Conservation (phyloP, 108 stramenopile species). For the Cyclotella atomus region DNA sequence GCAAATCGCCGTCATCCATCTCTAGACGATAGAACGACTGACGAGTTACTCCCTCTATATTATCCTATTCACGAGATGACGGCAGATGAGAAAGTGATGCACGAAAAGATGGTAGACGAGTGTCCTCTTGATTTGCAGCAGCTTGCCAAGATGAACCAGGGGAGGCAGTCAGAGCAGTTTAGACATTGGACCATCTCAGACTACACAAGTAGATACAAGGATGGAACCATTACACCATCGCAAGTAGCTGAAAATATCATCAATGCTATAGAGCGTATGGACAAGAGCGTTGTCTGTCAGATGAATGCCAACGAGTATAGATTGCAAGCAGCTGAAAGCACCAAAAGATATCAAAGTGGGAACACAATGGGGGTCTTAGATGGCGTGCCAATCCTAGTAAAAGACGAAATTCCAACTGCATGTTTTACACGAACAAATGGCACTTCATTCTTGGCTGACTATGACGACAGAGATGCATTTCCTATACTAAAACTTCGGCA, state of each 20-base stretch:
- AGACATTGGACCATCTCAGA: slow-evolving; percentile 37
- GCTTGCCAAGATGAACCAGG: background rate
- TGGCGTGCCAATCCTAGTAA: slow-evolving; percentile 65
- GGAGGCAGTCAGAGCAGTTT: slow-evolving; percentile 11
- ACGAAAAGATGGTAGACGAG: slow-evolving; percentile 16
- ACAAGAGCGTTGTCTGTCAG: slow-evolving; percentile 16
- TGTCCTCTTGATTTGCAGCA: slow-evolving; percentile 6
- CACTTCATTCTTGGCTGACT: slow-evolving; percentile 19
- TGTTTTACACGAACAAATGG: slow-evolving; percentile 48
- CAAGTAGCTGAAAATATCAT: slow-evolving; percentile 35
- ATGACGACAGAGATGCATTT: slow-evolving; percentile 30
- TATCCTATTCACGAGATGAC: slow-evolving; percentile 53
- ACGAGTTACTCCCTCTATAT: slow-evolving; percentile 24
- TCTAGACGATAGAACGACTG: background rate
- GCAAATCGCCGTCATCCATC: background rate
- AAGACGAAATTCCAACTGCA: slow-evolving; percentile 53
- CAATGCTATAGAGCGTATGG: slow-evolving; percentile 13
- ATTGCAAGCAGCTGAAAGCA: slow-evolving; percentile 37
- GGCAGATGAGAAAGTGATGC: slow-evolving; percentile 12
- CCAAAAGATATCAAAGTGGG: slow-evolving; percentile 32
- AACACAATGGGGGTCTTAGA: slow-evolving; percentile 48
- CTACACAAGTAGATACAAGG: slow-evolving; percentile 34
- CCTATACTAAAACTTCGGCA: slow-evolving; percentile 46
- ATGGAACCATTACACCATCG: slow-evolving; percentile 22
- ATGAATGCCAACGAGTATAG: slow-evolving; percentile 28